Conservation (phyloP, 371 early-diverging fungal species). For the Mortierella sp. region DNA sequence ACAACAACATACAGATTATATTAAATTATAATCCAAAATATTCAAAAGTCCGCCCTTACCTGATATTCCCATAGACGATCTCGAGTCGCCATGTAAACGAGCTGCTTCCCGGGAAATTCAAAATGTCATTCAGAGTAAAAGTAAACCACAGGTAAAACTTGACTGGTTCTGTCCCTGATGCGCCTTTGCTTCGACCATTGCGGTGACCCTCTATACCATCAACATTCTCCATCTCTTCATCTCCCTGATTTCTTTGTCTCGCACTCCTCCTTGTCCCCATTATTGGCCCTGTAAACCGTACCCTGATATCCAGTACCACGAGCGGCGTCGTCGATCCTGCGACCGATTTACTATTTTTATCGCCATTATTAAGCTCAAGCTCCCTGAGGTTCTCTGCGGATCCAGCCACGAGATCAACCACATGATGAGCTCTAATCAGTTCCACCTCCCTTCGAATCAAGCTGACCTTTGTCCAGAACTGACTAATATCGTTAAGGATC, state of each 20-base stretch:
- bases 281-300: constrained; percentile 42
- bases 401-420: constrained; percentile 53
- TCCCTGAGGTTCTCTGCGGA: constrained; percentile 51
- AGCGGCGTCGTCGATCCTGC: constrained; percentile 37
- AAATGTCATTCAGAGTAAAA: constrained; percentile 45
- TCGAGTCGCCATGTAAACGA: constrained; percentile 55
- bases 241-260: background rate
- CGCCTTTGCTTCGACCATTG: background rate
- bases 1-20: background rate
- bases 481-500: constrained; percentile 44
- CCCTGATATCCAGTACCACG: constrained; percentile 51
- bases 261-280: constrained; percentile 15
- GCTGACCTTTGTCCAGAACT: constrained; percentile 37
- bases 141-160: constrained; percentile 57
- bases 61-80: constrained; percentile 46
- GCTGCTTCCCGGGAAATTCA: constrained; percentile 40
- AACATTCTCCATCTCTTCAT: background rate
- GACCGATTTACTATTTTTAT: constrained; percentile 8
- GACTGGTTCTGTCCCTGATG: constrained; percentile 27
- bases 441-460: constrained; percentile 41
- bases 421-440: constrained; percentile 43
- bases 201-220: background rate
- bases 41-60: constrained; percentile 10
- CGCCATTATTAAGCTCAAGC: constrained; percentile 21
- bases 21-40: background rate